Evolutionary conservation across 1,284 basidiomycete genomes (phyloP), one percentile per base, ranked within the genome.

Genomic region (Sanghuangporus sanghuang): DNA sequence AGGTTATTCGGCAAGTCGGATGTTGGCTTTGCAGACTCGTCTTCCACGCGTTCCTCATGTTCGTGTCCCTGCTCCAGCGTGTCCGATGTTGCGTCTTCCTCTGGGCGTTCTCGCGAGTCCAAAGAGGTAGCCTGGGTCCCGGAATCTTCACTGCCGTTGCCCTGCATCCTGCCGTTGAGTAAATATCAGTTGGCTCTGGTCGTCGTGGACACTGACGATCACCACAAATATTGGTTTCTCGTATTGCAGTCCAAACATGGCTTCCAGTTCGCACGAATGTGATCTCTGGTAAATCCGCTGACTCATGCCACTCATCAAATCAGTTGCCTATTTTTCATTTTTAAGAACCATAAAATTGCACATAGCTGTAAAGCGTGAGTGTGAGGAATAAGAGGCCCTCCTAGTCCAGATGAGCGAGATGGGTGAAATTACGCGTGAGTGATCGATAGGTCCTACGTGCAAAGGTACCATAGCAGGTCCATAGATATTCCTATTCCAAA

Each of bases 91-190:
- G 39, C 54, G 36, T 8, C 14, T 39, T 44, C 59, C 16, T 56
- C 58, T n/a, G 12, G 27, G 23, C 27, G 12, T 9, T 36, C 8
- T 35, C 50, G 54, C 8, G 55, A 8, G 18, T 59, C 50, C 38
- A 42, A 18, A n/a, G 53, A 40, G 7, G 53, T n/a, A 11, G 63
- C 54, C 23, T 61, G 35, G 18, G 16, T 5, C 8, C 40, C 46
- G 38, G 44, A 23, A 18, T 60, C 59, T 39, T 57, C 63, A 44
- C 39, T 38, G 35, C 46, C 46, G 44, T 23, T 54, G 44, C 21
- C 39, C 46, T 61, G 63, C 59, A 64, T 64, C 38, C 55, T 61
- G 54, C 59, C 59, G 46, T 44, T 14, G 36, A 35, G 21, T 23
- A 6, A 27, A 48, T 16, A 18, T 52, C n/a, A 18, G 42, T 54